Evolutionary conservation across 495 filamentous ascomycete species (phyloP).

Genomic region (Hypoxylon lienhwacheense): DNA sequence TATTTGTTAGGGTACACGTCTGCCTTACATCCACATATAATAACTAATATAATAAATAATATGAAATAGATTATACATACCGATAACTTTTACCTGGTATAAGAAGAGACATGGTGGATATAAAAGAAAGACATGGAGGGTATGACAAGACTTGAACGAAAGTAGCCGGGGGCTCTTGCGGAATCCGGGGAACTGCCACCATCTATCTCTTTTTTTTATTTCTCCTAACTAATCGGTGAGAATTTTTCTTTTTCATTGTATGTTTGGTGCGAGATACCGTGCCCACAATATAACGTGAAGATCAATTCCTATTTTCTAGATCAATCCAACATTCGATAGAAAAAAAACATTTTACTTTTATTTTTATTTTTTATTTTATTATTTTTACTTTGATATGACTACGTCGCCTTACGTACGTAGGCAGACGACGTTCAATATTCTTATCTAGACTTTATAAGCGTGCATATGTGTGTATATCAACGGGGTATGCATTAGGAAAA

Average conservation of each 20-base stretch:
- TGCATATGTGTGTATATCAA: constrained; percentile 1
- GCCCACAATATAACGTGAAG: not conserved
- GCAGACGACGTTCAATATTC: constrained; percentile 4
- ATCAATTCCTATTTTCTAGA: no score
- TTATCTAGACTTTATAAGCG: constrained; percentile 25
- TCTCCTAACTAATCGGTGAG: constrained; percentile 13
- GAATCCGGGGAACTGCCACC: constrained; percentile 35
- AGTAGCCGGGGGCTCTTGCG: constrained; percentile 17
- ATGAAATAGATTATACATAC: no score
- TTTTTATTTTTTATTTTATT: not conserved
- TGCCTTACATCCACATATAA: no score
- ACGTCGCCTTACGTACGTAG: constrained; percentile 6
- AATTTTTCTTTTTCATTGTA: not conserved
- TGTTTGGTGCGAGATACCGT: constrained; percentile 2
- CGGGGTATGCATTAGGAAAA: constrained; percentile 1
- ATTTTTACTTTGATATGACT: not conserved
- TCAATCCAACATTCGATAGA: not conserved
- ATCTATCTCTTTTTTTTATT: constrained; percentile 11
- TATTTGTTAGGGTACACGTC: no score
- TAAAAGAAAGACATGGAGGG: constrained; percentile 29
- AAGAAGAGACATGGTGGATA: constrained; percentile 22
- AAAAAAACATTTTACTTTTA: not conserved
- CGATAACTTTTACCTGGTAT: no score
- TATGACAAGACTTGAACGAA: constrained; percentile 27
- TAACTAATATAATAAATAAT: no score